Conservation (phyloP, 208 protist genomes). For the Leishmania arabica region DNA sequence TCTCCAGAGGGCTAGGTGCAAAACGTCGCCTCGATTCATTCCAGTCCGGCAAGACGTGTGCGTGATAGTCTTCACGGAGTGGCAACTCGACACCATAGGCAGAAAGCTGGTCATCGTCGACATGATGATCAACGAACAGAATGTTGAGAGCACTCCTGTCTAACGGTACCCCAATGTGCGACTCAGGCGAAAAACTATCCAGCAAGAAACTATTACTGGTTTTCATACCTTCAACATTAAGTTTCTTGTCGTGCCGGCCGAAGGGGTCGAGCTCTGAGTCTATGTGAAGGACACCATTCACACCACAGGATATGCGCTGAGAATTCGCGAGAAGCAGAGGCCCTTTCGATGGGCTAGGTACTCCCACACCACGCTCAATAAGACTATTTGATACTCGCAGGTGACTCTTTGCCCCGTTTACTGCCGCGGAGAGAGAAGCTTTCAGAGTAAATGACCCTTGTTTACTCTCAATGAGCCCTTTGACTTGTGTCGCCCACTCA, state of each 20-base stretch:
- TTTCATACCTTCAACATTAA: too few species aligned
- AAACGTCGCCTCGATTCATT: constrained; percentile 16
- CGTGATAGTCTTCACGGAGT: constrained; percentile 9
- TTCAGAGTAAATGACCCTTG: background rate
- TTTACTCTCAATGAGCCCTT: background rate
- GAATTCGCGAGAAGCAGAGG: background rate
- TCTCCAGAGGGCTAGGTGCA: constrained; percentile 8
- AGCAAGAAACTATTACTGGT: background rate
- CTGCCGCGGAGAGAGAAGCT: background rate
- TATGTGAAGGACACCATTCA: background rate
- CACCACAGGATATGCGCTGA: background rate
- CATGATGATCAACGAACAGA: constrained; percentile 29
- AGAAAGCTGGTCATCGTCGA: constrained; percentile 22
- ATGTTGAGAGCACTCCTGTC: constrained; percentile 6
- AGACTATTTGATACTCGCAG: background rate
- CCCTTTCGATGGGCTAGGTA: background rate
- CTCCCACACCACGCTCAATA: background rate
- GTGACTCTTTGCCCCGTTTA: background rate
- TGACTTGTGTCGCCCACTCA: background rate
- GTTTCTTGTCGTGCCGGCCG: background rate
- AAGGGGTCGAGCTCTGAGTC: background rate
- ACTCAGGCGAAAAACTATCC: background rate
- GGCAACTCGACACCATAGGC: constrained; percentile 5
- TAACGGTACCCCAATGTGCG: background rate
- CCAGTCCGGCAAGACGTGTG: constrained; percentile 8